A percentile compares a stretch with the other conserved stretches of the same genome.
Conservation (phyloP, 352 stramenopile genomes). For the Globisporangium viniferum region DNA sequence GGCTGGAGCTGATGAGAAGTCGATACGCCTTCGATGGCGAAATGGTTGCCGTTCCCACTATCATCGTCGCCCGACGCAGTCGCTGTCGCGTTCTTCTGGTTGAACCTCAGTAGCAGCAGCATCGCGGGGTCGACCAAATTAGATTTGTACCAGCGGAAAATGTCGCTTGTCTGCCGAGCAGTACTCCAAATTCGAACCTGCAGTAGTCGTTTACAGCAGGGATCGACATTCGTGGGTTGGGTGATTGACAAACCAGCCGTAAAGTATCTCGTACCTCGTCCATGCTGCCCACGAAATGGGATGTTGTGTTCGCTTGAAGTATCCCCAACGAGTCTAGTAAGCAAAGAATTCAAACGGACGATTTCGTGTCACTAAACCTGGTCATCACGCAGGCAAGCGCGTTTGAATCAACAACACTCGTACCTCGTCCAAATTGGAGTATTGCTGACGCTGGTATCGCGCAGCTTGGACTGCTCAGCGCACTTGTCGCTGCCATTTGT, state of each 20-base stretch:
- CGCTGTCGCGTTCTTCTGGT: conserved; percentile 15
- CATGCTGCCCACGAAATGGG: conserved; percentile 31
- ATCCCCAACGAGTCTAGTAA: conserved; percentile 24
- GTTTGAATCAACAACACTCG: neutral
- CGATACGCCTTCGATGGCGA: conserved; percentile 25
- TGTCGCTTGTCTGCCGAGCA: conserved; percentile 18
- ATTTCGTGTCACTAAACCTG: neutral
- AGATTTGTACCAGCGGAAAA: conserved; percentile 17
- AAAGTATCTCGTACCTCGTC: conserved; percentile 34
- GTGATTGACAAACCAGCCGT: neutral
- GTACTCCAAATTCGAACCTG: conserved; percentile 39
- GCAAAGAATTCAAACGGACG: neutral
- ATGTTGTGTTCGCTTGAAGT: conserved; percentile 4
- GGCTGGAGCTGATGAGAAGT: conserved; percentile 5
- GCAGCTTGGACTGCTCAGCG: conserved; percentile 24
- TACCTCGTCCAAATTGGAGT: conserved; percentile 51
- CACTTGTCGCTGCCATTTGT: conserved; percentile 16
- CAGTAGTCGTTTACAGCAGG: neutral
- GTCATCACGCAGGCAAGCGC: neutral
- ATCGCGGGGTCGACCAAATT: conserved; percentile 22
- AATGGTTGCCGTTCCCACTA: conserved; percentile 33
- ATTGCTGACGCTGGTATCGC: conserved; percentile 15
- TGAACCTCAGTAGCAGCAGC: conserved; percentile 33
- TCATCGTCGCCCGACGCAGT: conserved; percentile 25
- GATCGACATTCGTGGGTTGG: neutral